Conservation (phyloP, 2,329 filamentous ascomycete genomes). For the Catunica adiposa region DNA sequence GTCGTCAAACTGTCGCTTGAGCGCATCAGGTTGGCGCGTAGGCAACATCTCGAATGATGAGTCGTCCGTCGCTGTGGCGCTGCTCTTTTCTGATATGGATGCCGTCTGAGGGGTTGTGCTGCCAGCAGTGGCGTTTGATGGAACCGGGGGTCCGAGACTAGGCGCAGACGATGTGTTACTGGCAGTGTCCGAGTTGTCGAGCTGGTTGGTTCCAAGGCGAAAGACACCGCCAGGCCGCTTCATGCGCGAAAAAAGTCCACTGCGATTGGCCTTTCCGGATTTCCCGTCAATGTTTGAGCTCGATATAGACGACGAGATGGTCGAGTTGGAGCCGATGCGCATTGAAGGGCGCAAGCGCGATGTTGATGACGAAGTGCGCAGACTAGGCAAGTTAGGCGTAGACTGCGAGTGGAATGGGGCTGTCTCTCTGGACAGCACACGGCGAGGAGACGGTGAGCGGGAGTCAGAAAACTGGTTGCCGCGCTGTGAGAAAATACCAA, state of each 20-base stretch:
- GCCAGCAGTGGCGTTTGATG: constrained; percentile 23
- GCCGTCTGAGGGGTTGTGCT: constrained; percentile 25
- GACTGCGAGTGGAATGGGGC: constrained; percentile 11
- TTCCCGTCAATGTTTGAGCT: constrained; percentile 22
- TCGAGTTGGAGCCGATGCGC: constrained; percentile 6
- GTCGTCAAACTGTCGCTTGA: constrained; percentile 39
- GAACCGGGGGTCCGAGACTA: constrained; percentile 24
- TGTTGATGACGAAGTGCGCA: constrained; percentile 10
- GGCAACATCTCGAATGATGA: constrained; percentile 30
- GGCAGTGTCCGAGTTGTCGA: constrained; percentile 26
- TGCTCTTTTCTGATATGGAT: constrained; percentile 24
- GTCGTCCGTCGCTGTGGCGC: constrained; percentile 26
- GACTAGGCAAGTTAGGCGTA: constrained; percentile 12
- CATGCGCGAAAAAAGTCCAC: constrained; percentile 34
- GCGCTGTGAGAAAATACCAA: constrained; percentile 13
- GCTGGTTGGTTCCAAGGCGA: constrained; percentile 24
- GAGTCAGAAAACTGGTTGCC: constrained; percentile 11
- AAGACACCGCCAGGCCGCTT: constrained; percentile 28
- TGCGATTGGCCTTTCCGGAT: constrained; percentile 19
- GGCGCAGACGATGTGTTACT: constrained; percentile 29
- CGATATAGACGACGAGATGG: not conserved
- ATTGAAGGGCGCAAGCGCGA: constrained; percentile 3
- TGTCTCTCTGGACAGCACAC: constrained; percentile 8
- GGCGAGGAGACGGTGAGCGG: constrained; percentile 13
- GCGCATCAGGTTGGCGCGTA: constrained; percentile 29